Evolutionary conservation across 1,139 yeast genomes (phyloP), one percentile per base, ranked within the genome.

Genomic region (Protomyces pachydermus): DNA sequence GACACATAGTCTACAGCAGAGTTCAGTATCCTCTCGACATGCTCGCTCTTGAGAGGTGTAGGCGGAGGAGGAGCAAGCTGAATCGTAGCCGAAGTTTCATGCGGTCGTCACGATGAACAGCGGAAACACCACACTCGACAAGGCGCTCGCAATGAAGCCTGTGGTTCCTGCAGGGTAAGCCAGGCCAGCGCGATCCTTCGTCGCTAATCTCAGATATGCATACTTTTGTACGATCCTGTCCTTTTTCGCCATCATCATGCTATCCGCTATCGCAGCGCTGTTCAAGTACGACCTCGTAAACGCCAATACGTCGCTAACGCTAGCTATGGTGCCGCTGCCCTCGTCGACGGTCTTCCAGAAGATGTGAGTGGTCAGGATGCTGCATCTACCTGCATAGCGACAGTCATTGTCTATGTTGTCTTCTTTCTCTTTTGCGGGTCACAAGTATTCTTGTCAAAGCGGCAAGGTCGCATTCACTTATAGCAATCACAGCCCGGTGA

Each of bases 181-280:
- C 23, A 10, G 14, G 8, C 14, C 28, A 45, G n/a, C n/a, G 14
- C 18, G 37, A 23, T 16, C 32, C 5, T 48, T 23, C 16, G 32
- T 28, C 32, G 34, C 52, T 38, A 18, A 39, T n/a, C 39, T 16
- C 28, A 57, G 61, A 18, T 58, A 58, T 74, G 98, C 98, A 46
- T 93, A 96, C 88, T 90, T 89, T 76, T 93, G 98, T 75, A 93
- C 98, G 62, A 82, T 93, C 57, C 80, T 93, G 65, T 91, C 97
- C 62, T 89, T 93, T 34, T 91, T 91, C 74, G 98, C 95, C 66
- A 84, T 93, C 51, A 86, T 90, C 63, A 91, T 93, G 69, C 82
- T 93, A 62, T 83, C 95, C 10, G 87, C 88, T 64, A 83, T 93
- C 71, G 98, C 95, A 23, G 83, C 83, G 70, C 79, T 93, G 70